A percentile compares a stretch with the other conserved stretches of the same genome.
Conservation (phyloP, 208 protist species). For the Strigomonas culicis region DNA sequence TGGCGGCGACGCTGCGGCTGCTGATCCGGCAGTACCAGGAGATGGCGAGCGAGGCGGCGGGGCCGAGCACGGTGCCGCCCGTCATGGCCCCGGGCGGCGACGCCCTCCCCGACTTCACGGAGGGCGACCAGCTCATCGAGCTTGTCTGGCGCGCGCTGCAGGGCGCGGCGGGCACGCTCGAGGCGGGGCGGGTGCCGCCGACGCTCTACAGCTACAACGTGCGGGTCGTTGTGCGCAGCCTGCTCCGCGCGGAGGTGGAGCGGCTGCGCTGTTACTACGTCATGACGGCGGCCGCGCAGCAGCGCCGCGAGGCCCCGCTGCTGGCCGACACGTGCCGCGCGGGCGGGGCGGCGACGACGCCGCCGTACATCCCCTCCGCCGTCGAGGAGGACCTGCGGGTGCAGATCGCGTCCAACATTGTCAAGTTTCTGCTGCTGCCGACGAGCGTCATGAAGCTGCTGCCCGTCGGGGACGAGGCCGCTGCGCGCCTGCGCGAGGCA, state of each 20-base stretch:
- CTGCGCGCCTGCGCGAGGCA: conserved; percentile 31
- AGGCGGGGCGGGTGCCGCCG: conserved; percentile 13
- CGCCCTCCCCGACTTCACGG: conserved; percentile 47
- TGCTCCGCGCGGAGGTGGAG: conserved; percentile 68
- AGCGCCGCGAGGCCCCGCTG: conserved; percentile 6
- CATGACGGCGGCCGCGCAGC: conserved; percentile 32
- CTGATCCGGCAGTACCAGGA: conserved; percentile 76
- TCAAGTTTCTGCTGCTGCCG: conserved; percentile 75
- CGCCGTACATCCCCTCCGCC: conserved; percentile 39
- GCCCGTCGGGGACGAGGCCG: conserved; percentile 19
- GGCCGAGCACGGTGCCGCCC: conserved; percentile 19
- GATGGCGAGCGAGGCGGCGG: conserved; percentile 39
- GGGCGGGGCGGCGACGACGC: background rate
- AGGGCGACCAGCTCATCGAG: conserved; percentile 66
- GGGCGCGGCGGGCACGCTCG: conserved; percentile 15
- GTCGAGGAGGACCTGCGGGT: conserved; percentile 73
- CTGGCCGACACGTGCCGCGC: background rate
- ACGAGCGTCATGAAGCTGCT: conserved; percentile 56
- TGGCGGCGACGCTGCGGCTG: conserved; percentile 60
- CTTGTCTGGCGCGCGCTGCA: conserved; percentile 72
- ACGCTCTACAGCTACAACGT: conserved; percentile 63
- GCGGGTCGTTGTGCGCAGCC: conserved; percentile 45
- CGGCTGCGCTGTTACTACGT: conserved; percentile 58
- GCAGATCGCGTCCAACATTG: conserved; percentile 61
- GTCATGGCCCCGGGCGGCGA: conserved; percentile 9